phyloP scores from a whole-genome alignment of 2,329 filamentous ascomycete species.

The Arthroderma uncinatum region DNA sequence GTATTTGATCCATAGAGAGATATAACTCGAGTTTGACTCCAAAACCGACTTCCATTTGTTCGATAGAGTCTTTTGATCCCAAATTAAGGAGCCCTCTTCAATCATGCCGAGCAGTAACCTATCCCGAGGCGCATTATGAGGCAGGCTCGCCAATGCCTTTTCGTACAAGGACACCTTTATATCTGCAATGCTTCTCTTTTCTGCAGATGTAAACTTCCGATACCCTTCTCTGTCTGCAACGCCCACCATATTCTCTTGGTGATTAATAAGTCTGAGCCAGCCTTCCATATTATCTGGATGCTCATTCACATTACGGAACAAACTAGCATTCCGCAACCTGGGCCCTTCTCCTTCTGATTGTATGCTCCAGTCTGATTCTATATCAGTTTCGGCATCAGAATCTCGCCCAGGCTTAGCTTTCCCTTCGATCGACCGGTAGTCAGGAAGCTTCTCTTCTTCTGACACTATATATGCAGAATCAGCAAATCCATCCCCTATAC shows the following conservation, averaged over 20 bases:
- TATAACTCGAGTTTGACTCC: constrained; percentile 44
- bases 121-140: constrained; percentile 40
- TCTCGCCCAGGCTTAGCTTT: constrained; percentile 44
- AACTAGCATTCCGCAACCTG: constrained; percentile 36
- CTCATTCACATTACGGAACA: constrained; percentile 54
- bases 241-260: constrained; percentile 61
- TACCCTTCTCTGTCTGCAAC: constrained; percentile 23
- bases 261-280: constrained; percentile 68
- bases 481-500: constrained; percentile 18
- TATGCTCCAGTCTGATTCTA: constrained; percentile 39
- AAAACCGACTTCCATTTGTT: constrained; percentile 57
- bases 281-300: constrained; percentile 55
- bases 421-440: constrained; percentile 55
- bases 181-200: constrained; percentile 59
- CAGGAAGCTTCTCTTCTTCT: constrained; percentile 41
- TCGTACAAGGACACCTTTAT: constrained; percentile 72
- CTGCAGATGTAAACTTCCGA: constrained; percentile 44
- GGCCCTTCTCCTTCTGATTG: constrained; percentile 37
- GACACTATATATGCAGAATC: constrained; percentile 23
- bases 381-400: constrained; percentile 39
- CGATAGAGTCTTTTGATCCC: constrained; percentile 52
- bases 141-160: constrained; percentile 55
- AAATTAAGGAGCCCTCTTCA: constrained; percentile 61
- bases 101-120: constrained; percentile 58
- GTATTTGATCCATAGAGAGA: constrained; percentile 61